Percentiles rank a stretch among this genome's conserved stretches.
These are phyloP conservation scores for Colletotrichum scovillei DNA, from an alignment of 2,329 filamentous ascomycete genomes.

Conservation along the genomic window DNA sequence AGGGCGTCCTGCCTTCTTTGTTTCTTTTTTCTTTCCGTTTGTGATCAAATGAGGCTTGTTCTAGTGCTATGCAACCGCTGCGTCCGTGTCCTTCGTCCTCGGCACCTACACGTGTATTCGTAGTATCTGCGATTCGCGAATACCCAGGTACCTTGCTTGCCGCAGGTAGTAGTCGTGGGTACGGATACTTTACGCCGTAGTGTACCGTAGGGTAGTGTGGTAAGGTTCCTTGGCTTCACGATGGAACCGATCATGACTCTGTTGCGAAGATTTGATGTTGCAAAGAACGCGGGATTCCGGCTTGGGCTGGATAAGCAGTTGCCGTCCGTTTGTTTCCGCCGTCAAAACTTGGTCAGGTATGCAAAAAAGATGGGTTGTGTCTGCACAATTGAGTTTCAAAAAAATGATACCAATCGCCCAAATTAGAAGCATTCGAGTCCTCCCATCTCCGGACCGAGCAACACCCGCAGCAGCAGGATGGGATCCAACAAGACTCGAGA, in stretches of 20 bases:
- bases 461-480: slow-evolving; percentile 2
- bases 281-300: background rate
- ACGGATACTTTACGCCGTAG: too few species aligned
- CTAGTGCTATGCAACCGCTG: background rate
- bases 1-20: background rate
- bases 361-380: background rate
- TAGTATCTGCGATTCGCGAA: too few species aligned
- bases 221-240: background rate
- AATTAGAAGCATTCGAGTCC: slow-evolving; percentile 15
- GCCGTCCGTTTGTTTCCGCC: background rate
- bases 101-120: background rate
- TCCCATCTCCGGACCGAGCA: slow-evolving; percentile 13
- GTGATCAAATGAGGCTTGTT: too few species aligned
- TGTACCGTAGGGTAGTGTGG: too few species aligned
- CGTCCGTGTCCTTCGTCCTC: background rate
- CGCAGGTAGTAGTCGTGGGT: too few species aligned
- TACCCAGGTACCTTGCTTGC: too few species aligned
- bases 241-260: background rate
- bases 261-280: background rate
- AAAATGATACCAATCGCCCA: background rate
- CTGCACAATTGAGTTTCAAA: background rate
- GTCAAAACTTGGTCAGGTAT: background rate
- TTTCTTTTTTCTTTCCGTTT: background rate
- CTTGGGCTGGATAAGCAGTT: background rate
- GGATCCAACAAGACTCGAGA: background rate